Evolutionary conservation across 2,329 filamentous ascomycete species (phyloP), one percentile per base, ranked within the genome.

Genomic region (Aspergillus texensis): DNA sequence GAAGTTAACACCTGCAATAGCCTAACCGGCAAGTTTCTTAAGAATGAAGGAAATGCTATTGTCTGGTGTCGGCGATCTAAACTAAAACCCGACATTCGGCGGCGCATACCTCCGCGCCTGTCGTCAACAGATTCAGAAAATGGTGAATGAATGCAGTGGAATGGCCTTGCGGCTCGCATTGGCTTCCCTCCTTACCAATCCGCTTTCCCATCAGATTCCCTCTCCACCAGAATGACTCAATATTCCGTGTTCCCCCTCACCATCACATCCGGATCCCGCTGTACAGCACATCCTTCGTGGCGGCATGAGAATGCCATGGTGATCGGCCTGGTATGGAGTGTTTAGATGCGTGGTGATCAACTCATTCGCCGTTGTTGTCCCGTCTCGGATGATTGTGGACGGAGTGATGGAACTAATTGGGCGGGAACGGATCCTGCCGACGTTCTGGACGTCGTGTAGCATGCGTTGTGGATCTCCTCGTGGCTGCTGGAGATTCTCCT

Each of bases 401-500:
- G n/a, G 26, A 39, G 24, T 41, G 24, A 11, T 55, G 52, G 26
- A 30, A 39, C 28, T 28, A 53, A 54, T 21, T 43, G 32, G 39
- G 32, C 58, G 52, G 58, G 36, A 55, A 39, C 58, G 58, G 58
- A 61, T 61, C 58, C 52, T 61, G 58, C 58, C 58, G 58, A 56
- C 28, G 21, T 54, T 55, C 34, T 46, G 28, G n/a, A 46, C 36
- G 30, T 24, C 28, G 28, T 36, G 52, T 54, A 54, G 52, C 52
- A 32, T 55, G 12, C 52, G 26, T 55, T 55, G 32, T 55, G 52
- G 52, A 39, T 55, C 52, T 55, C 52, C 52, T 55, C 52, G 52
- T 55, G 52, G 52, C 21, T 41, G 52, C 30, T 55, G 21, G 52
- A 10, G n/a, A 21, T 30, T 54, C 14, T 26, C 9, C 30, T 53